A percentile compares a stretch with the other conserved stretches of the same genome.
phyloP scores from a whole-genome alignment of 1,284 basidiomycete genomes.

The Mycosarcoma mackinlayi region DNA sequence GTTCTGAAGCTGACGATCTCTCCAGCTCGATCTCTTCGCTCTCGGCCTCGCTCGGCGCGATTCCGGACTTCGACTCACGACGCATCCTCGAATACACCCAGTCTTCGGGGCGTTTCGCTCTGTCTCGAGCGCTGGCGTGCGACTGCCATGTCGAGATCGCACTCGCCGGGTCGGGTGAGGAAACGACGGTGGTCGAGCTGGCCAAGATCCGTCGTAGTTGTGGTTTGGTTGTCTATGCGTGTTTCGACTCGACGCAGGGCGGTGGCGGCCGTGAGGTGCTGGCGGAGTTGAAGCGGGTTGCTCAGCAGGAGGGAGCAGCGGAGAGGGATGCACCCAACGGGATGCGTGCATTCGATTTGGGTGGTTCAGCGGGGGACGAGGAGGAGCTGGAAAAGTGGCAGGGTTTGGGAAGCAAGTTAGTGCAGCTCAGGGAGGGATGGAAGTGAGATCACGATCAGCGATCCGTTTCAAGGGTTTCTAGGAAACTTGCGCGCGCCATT shows the following conservation, averaged over 20 bases:
- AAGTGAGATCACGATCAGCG: constrained; percentile 7
- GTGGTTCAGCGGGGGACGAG: too few species aligned
- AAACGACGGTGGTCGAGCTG: constrained; percentile 15
- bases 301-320: not conserved
- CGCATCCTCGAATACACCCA: constrained; percentile 41
- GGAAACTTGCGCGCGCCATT: too few species aligned
- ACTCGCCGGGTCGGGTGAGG: constrained; percentile 3
- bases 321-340: constrained; percentile 29
- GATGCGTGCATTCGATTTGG: constrained; percentile 37
- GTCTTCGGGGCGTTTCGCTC: constrained; percentile 24
- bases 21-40: constrained; percentile 12
- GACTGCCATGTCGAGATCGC: constrained; percentile 44
- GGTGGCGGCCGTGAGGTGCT: constrained; percentile 11
- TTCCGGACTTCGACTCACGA: constrained; percentile 23
- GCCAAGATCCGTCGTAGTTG: constrained; percentile 22
- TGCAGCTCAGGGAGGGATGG: constrained; percentile 17
- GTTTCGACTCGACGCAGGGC: not conserved
- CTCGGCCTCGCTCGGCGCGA: not conserved
- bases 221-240: constrained; percentile 26
- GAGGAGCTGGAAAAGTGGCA: constrained; percentile 5
- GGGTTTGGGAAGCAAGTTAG: constrained; percentile 1
- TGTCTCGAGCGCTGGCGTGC: constrained; percentile 37
- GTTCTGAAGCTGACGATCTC: constrained; percentile 11
- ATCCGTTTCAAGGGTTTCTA: not conserved
- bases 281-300: constrained; percentile 5